Percentiles rank a stretch among this genome's conserved stretches.
Evolutionary conservation across 2,329 filamentous ascomycete genomes (phyloP).

Genomic region (Cladobotryum mycophilum): DNA sequence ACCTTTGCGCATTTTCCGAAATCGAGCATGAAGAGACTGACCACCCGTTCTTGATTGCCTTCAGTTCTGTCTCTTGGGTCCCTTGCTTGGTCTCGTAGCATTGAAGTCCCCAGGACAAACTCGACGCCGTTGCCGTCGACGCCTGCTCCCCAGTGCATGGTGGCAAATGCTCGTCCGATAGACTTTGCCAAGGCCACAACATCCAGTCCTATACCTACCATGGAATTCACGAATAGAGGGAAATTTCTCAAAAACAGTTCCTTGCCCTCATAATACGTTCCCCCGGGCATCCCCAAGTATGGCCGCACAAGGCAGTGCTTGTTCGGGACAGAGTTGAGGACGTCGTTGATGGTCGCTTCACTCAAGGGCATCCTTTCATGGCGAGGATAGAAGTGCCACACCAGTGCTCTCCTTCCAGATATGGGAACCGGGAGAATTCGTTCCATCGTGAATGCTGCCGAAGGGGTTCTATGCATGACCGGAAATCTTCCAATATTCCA

Average conservation of each 20-base stretch:
- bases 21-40: constrained; percentile 16
- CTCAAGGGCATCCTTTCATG: neutral
- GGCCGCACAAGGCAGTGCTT: constrained; percentile 18
- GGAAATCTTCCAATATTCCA: too few species aligned
- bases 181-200: constrained; percentile 9
- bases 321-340: constrained; percentile 11
- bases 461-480: too few species aligned
- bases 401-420: constrained; percentile 13
- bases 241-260: constrained; percentile 8
- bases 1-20: constrained; percentile 19
- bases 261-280: neutral
- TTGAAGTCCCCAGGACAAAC: constrained; percentile 15
- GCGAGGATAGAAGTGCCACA: constrained; percentile 11
- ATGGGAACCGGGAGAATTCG: constrained; percentile 17
- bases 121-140: constrained; percentile 18
- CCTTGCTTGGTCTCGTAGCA: neutral
- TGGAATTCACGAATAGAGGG: constrained; percentile 7
- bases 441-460: constrained; percentile 10
- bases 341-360: neutral
- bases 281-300: constrained; percentile 13
- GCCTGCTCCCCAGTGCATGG: constrained; percentile 19
- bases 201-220: constrained; percentile 11
- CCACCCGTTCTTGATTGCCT: constrained; percentile 9
- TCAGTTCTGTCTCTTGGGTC: neutral
- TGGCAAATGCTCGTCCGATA: constrained; percentile 17